Base-by-base conservation (phyloP, 2,329 filamentous ascomycete species). In the Aspergillus uvarum region DNA sequence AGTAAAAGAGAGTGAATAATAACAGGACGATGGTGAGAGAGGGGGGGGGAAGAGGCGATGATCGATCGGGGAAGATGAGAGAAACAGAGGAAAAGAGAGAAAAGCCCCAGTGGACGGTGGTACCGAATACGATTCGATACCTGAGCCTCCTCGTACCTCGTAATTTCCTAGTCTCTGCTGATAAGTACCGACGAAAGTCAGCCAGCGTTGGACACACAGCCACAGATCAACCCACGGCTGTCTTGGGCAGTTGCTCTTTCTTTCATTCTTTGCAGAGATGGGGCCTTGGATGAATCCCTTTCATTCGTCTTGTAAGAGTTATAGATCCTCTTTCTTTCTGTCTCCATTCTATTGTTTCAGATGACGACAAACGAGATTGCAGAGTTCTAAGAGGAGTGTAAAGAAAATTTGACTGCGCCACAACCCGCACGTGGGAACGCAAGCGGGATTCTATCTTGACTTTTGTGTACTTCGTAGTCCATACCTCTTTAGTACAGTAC, bases 1-100 rank as follows among this genome's bases (percentile, higher is more conserved):
- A 47, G 48, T 42, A 47, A 47, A 47, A 44, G 52, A 32, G 52
- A 24, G 52, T 26, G 42, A 26, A 44, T 47, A 54, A 54, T 22
- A 32, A 47, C 21, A 32, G 58, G 60, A 59, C 49, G 56, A 49
- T 21, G 48, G 24, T 51, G 51, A 35, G 47, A 38, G 50, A 22
- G 47, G 47, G 47, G 35, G 49, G 52, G 21, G 31, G 38, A 51
- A 51, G 38, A 50, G 29, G 44, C 47, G 38, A 26, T 50, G 56
- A 51, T 58, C 56, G 56, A 47, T 55, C 44, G 60, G 54, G 58
- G 58, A 51, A 57, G 42, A 58, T 35, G 55, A 54, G 52, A 59
- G 29, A 50, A 32, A 59, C 49, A 51, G 29, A 58, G 22, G 49
- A 53, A 47, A 22, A 52, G 44, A 32, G 42, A 38, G 32, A 58